Base-by-base conservation (phyloP, 2,329 filamentous ascomycete species). In the Penicillium brevicompactum region DNA sequence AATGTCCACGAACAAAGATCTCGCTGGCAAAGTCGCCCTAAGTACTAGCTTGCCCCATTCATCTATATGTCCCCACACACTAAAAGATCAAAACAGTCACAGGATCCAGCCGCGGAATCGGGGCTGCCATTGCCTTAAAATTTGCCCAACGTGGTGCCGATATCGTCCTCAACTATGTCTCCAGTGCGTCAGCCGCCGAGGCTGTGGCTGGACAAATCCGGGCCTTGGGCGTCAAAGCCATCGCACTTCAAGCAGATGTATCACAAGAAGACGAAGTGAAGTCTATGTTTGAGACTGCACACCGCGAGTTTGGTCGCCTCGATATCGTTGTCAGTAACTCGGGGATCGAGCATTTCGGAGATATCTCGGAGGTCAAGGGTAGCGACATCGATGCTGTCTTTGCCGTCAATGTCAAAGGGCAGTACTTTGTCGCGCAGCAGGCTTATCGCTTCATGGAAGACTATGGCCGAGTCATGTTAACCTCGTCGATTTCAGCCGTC, bases 381-480 rank as follows among this genome's bases (percentile, higher is more conserved):
- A 53, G 50, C 21, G 62, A 65, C 16, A 63, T 65, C 10, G 62
- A 65, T 46, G 55, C 54, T 5, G 44, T 65, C 24, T 65, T 64
- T 30, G 61, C 54, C 14, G 59, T 64, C 5, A 65, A 65, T 50
- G 59, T 65, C 5, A 65, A 65, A 51, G 61, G 61, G 1, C 62
- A 65, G 49, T 65, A 62, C 47, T 64, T 65, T 53, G 62, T 65
- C 34, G 61, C 61, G 21, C 59, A 65, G 37, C 55, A 61, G 51
- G 62, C 62, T 14, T 60, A 55, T 52, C 57, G 55, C 24, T 52
- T 63, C 42, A 58, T 65, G 61, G 57, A 44, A 24, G 61, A 62
- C 40, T 56, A 53, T 44, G 62, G 62, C 18, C 47, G 62, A 5
- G 49, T 65, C 13, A 63, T 65, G 49, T 31, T 63, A 46, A 65